Conservation (phyloP, 2,329 filamentous ascomycete species). For the Aspergillus bombycis region DNA sequence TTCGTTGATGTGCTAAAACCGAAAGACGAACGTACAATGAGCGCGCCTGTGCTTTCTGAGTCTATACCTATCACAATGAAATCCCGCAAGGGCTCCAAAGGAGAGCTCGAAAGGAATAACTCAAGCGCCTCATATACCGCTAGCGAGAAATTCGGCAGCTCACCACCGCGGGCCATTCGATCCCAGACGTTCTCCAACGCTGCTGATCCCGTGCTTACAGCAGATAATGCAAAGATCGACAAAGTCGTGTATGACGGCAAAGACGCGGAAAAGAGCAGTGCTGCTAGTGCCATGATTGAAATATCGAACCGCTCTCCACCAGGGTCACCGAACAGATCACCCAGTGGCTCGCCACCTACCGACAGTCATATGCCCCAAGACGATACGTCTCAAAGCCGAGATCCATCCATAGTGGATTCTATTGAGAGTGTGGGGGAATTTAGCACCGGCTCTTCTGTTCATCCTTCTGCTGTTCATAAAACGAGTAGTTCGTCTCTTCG, state of each 20-base stretch:
- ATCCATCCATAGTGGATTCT: slow-evolving; percentile 56
- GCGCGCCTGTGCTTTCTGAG: slow-evolving; percentile 36
- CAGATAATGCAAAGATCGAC: slow-evolving; percentile 69
- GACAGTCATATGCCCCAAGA: slow-evolving; percentile 39
- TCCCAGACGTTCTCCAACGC: slow-evolving; percentile 66
- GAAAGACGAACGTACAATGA: slow-evolving; percentile 40
- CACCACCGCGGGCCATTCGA: slow-evolving; percentile 60
- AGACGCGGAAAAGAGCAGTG: slow-evolving; percentile 61
- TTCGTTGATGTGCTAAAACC: slow-evolving; percentile 32
- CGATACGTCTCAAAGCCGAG: slow-evolving; percentile 45
- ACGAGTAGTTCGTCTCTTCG: slow-evolving; percentile 27
- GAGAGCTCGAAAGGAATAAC: slow-evolving; percentile 23
- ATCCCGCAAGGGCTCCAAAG: slow-evolving; percentile 32
- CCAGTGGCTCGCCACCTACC: slow-evolving; percentile 48
- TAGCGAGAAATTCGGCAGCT: slow-evolving; percentile 39
- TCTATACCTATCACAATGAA: slow-evolving; percentile 26
- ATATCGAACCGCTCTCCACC: slow-evolving; percentile 65
- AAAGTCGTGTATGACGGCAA: slow-evolving; percentile 60
- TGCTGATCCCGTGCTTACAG: slow-evolving; percentile 67
- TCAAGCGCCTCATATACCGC: slow-evolving; percentile 32
- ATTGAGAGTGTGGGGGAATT: slow-evolving; percentile 29
- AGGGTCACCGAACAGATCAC: slow-evolving; percentile 55
- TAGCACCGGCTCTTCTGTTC: slow-evolving; percentile 25
- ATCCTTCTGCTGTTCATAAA: slow-evolving; percentile 34
- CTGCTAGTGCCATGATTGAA: slow-evolving; percentile 67